Base-by-base conservation (phyloP, 176 grass and related monocot genomes). In the Zea mays region DNA sequence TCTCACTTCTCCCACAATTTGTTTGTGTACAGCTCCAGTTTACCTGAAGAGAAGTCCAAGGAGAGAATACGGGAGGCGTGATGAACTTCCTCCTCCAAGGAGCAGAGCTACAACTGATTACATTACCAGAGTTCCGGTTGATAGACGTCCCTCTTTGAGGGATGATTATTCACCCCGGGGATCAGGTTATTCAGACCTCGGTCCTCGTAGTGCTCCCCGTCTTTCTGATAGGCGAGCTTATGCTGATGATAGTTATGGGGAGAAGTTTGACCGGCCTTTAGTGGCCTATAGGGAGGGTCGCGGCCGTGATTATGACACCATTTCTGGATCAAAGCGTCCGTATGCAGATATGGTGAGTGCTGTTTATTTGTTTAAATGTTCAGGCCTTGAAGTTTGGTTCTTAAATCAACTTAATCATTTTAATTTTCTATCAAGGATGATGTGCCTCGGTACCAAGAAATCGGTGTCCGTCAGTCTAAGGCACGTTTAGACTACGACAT, bases 311-410 rank as follows among this genome's bases (percentile, higher is more conserved):
- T 88, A 92, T 82, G 85, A 83, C 71, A 84, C 89, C 67, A 78
- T 93, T 36, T 81, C 87, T 86, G 87, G 90, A 81, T 93, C 90
- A 67, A 97, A 92, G 73, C 88, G 96, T 41, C 82, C 88, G 63
- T 97, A 93, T 54, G 45, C 82, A n/a, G 87, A 90, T 61, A 80
- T 97, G 74, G 90, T 92, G 63, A 81, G 83, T 64, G 58, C 27
- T 21, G 13, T 68, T 70, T 60, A 69, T 62, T 61, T 64, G 54
- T 42, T 41, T 66, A 69, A 15, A 75, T 81, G 5, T 3, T 58
- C 86, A 38, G 37, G 27, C 49, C 50, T 58, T 40, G 17, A 46
- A 9, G 7, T 65, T 19, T 75, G 6, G 43, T 75, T 10, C 36
- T 80, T 41, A 65, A 69, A 69, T 64, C 10, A 76, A 57, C 27